A percentile compares a stretch with the other conserved stretches of the same genome.
Evolutionary conservation across 805 yeast species (phyloP).

Genomic region (Candida khao-thaluensis): DNA sequence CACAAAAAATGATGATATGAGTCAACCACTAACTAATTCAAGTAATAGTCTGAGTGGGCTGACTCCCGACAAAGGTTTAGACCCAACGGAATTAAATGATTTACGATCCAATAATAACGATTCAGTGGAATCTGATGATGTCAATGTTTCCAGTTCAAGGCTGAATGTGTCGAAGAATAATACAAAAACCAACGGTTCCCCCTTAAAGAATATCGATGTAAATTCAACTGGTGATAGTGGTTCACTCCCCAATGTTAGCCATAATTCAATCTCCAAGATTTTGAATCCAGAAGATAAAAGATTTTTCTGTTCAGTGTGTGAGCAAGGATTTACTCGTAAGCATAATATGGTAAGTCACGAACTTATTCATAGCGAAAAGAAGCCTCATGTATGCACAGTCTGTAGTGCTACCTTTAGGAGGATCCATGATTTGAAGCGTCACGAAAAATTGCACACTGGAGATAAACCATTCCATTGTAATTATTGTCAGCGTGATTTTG

Average conservation of each 20-base stretch:
- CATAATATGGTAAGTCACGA: constrained; percentile 75
- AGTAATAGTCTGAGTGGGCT: constrained; percentile 4
- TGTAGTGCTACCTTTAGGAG: constrained; percentile 68
- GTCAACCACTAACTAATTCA: not conserved
- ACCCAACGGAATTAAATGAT: constrained; percentile 4
- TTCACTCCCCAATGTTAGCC: not conserved
- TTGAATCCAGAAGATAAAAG: constrained; percentile 10
- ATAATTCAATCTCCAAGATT: constrained; percentile 9
- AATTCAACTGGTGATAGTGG: not conserved
- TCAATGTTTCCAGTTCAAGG: not conserved
- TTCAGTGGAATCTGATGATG: not conserved
- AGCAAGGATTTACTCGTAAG: constrained; percentile 64
- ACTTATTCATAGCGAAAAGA: constrained; percentile 62
- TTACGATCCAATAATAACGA: not conserved
- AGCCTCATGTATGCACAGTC: constrained; percentile 61
- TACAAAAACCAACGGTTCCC: not conserved
- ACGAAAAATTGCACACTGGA: constrained; percentile 72
- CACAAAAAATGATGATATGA: constrained; percentile 5
- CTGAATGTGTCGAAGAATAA: not conserved
- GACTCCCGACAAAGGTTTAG: constrained; percentile 3
- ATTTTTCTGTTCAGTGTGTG: constrained; percentile 54
- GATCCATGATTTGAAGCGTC: constrained; percentile 74
- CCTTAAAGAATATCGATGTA: not conserved
- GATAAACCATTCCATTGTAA: constrained; percentile 65
- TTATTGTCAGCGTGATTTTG: constrained; percentile 62